Conservation (phyloP, 345 rosid genomes). For the Cardamine chenopodiifolia region DNA sequence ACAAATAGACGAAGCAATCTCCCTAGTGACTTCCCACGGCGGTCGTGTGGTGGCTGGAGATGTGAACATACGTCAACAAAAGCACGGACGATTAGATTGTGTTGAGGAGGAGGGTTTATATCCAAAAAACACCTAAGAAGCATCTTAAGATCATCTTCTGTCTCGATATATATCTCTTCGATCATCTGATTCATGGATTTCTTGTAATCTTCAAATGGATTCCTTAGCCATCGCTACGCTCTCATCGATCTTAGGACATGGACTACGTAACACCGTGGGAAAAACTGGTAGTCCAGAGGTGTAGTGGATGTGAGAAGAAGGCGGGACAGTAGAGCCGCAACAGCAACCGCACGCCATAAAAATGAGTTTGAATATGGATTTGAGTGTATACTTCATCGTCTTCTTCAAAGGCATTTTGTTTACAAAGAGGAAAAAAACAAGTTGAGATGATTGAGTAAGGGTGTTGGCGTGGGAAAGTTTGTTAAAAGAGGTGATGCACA, state of each 20-base stretch:
- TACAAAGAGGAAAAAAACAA: conserved; percentile 3
- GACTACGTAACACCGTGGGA: conserved; percentile 43
- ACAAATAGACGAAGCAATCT: conserved; percentile 40
- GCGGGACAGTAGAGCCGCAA: conserved; percentile 24
- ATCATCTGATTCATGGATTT: conserved; percentile 43
- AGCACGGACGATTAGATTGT: conserved; percentile 40
- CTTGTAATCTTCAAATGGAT: conserved; percentile 42
- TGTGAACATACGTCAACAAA: conserved; percentile 41
- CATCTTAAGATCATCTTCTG: conserved; percentile 42
- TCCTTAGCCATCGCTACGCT: conserved; percentile 40
- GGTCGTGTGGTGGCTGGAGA: conserved; percentile 38
- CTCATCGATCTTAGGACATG: conserved; percentile 45
- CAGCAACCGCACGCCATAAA: conserved; percentile 9
- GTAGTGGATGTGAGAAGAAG: conserved; percentile 30
- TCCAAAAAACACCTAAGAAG: conserved; percentile 46
- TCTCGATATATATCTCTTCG: conserved; percentile 34
- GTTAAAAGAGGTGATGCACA: conserved; percentile 32
- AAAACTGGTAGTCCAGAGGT: conserved; percentile 29
- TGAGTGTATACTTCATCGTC: conserved; percentile 26
- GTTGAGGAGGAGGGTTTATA: conserved; percentile 41
- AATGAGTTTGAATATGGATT: conserved; percentile 21
- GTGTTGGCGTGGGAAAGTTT: conserved; percentile 33
- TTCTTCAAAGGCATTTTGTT: conserved; percentile 10
- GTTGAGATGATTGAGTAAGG: conserved; percentile 22
- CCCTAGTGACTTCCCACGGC: conserved; percentile 42